phyloP scores from a whole-genome alignment of 106 monocot species.

The Amphibolis antarctica region DNA sequence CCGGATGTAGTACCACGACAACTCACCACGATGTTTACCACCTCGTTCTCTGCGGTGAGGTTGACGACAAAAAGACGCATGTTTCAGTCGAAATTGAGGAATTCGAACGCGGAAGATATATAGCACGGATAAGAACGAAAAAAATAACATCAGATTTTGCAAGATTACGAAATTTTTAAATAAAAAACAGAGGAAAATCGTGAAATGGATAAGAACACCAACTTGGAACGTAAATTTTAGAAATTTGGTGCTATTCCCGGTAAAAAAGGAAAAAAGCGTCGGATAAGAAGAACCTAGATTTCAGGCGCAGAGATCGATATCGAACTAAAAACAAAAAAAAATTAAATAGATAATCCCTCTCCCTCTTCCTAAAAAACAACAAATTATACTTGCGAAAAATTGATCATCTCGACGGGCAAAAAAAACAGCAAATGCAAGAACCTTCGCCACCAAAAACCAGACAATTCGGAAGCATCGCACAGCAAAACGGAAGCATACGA shows the following conservation, averaged over 20 bases:
- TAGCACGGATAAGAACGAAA: background rate
- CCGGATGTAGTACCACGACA: background rate
- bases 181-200: background rate
- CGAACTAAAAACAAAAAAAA: background rate
- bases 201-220: background rate
- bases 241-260: background rate
- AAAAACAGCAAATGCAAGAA: too few relatives aligned
- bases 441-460: too few relatives aligned
- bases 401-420: too few relatives aligned
- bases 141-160: background rate
- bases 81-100: background rate
- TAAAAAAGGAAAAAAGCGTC: background rate
- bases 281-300: background rate
- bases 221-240: background rate
- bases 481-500: too few relatives aligned
- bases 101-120: background rate
- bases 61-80: background rate
- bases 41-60: background rate
- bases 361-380: background rate
- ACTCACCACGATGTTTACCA: background rate
- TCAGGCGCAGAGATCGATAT: conserved; percentile 1
- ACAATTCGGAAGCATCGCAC: too few relatives aligned
- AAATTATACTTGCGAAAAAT: background rate
- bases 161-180: background rate
- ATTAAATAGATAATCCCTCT: background rate